phyloP scores from a whole-genome alignment of 257 asterid genomes.

The Solanum corneliomulleri region DNA sequence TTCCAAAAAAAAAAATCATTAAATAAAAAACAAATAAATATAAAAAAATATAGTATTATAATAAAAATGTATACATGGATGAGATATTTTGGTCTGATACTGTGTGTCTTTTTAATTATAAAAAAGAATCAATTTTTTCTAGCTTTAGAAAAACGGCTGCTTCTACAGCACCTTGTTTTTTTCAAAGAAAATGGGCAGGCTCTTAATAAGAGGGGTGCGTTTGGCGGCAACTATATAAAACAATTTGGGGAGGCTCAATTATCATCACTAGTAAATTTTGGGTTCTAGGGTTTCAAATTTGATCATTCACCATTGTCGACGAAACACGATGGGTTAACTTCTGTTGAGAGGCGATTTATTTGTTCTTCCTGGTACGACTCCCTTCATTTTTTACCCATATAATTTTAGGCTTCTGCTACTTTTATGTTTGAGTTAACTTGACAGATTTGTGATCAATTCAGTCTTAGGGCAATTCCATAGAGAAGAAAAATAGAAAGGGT shows the following conservation, averaged over 20 bases:
- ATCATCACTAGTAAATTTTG: background rate
- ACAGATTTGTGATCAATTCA: background rate
- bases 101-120: background rate
- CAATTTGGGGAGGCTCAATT: background rate
- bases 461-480: background rate
- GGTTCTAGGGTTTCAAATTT: background rate
- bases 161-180: background rate
- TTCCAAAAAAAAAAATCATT: no score
- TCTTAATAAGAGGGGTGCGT: background rate
- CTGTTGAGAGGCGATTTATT: background rate
- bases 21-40: no score
- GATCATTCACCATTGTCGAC: background rate
- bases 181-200: background rate
- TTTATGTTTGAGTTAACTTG: background rate
- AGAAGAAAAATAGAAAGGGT: background rate
- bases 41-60: no score
- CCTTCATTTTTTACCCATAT: background rate
- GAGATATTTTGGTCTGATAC: no score
- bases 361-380: background rate
- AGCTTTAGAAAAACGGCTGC: background rate
- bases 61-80: no score
- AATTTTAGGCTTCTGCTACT: background rate
- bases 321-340: background rate
- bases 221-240: background rate
- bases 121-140: no score